Conservation (phyloP, 1,284 basidiomycete genomes). For the Austroboletus niveus region DNA sequence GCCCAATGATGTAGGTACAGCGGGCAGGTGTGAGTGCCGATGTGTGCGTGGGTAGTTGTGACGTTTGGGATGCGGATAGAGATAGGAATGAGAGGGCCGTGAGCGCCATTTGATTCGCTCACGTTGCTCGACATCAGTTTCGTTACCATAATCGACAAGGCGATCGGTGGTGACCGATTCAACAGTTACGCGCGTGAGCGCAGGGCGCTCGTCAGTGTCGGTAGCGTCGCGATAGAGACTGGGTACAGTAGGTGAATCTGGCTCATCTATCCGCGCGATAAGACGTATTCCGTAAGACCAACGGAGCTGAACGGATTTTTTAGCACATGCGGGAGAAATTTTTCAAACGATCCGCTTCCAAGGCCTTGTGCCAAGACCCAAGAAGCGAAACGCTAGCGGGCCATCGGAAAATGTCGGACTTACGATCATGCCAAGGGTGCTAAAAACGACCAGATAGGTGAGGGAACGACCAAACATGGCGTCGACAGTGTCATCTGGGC, state of each 20-base stretch:
- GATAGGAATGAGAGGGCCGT: background rate
- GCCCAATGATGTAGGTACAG: slow-evolving; percentile 22
- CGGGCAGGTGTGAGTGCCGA: slow-evolving; percentile 19
- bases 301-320: slow-evolving; percentile 53
- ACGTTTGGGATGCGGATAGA: background rate
- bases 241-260: slow-evolving; percentile 14
- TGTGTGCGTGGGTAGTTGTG: background rate
- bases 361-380: background rate
- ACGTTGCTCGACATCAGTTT: background rate
- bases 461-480: slow-evolving; percentile 91
- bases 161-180: background rate
- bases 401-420: slow-evolving; percentile 5
- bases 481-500: slow-evolving; percentile 74
- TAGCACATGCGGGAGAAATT: background rate
- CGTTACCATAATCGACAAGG: slow-evolving; percentile 12
- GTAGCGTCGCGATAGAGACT: slow-evolving; percentile 12
- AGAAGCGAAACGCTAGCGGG: background rate
- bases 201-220: background rate
- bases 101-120: background rate
- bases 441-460: slow-evolving; percentile 91
- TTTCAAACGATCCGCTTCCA: background rate
- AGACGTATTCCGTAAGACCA: slow-evolving; percentile 87
- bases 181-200: background rate
- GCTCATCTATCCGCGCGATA: slow-evolving; percentile 69
- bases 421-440: slow-evolving; percentile 91